A percentile compares a stretch with the other conserved stretches of the same genome.
Conservation (phyloP, 2,329 filamentous ascomycete genomes). For the Colletotrichum sp. region DNA sequence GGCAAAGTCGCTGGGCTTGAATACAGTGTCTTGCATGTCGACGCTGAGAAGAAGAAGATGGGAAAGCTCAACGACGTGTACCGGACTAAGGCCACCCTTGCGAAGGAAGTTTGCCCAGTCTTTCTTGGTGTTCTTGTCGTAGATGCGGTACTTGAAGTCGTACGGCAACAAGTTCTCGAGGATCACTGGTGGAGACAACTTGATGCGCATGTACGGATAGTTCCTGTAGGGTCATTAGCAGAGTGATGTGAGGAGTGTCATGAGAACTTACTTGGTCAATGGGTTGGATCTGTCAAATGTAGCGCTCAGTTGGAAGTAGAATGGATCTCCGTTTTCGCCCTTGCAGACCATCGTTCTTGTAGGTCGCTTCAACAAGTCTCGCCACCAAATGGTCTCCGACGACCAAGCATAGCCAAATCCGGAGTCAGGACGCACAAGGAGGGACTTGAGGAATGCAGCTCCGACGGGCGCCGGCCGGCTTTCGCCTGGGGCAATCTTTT, state of each 20-base stretch:
- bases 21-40: conserved; percentile 95
- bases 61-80: conserved; percentile 95
- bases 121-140: conserved; percentile 97
- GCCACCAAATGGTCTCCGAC: conserved; percentile 89
- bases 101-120: conserved; percentile 99
- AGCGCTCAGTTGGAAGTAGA: conserved; percentile 96
- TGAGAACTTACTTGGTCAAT: conserved; percentile 65
- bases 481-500: conserved; percentile 94
- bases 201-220: conserved; percentile 94
- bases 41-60: conserved; percentile 91
- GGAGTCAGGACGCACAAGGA: conserved; percentile 89
- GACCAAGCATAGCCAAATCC: conserved; percentile 98
- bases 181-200: conserved; percentile 89
- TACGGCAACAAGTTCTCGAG: conserved; percentile 94
- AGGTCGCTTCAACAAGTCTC: conserved; percentile 82
- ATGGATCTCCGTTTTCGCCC: conserved; percentile 85
- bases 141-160: conserved; percentile 99
- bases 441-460: conserved; percentile 85
- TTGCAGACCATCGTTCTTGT: conserved; percentile 89
- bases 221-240: conserved; percentile 54
- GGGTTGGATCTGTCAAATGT: conserved; percentile 85
- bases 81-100: conserved; percentile 95
- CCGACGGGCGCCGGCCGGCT: conserved; percentile 89
- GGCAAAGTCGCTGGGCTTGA: conserved; percentile 94
- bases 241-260: background rate